These are phyloP conservation scores for Deinandra increscens DNA, from an alignment of 129 eudicot species.

Conservation along the genomic window DNA sequence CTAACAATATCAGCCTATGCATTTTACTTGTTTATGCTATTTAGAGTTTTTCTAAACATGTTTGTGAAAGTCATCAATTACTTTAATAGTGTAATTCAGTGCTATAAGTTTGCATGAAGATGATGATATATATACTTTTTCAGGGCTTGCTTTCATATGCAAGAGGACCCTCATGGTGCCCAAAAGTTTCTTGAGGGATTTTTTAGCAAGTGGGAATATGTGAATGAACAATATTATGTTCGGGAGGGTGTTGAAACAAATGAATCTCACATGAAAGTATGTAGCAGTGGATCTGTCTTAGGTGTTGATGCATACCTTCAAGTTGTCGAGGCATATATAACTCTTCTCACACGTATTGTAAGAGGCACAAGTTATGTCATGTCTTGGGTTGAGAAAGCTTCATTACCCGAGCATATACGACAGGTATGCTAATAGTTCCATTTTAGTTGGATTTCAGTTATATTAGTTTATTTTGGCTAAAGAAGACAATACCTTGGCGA, in stretches of 20 bases:
- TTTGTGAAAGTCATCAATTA: neutral
- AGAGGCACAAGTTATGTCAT: constrained; percentile 45
- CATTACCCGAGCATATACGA: constrained; percentile 64
- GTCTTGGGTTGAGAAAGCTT: constrained; percentile 83
- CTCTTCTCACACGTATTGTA: constrained; percentile 46
- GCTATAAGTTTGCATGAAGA: neutral
- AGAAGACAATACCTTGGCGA: neutral
- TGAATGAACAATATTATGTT: constrained; percentile 45
- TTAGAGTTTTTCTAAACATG: neutral
- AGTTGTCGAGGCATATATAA: constrained; percentile 81
- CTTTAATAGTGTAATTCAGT: neutral
- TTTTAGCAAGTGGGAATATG: constrained; percentile 66
- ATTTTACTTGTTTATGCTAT: neutral
- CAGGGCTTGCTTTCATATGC: constrained; percentile 75
- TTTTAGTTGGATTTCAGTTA: neutral
- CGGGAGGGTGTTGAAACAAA: constrained; percentile 23
- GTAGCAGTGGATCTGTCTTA: constrained; percentile 30
- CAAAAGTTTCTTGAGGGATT: constrained; percentile 68
- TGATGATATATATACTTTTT: neutral
- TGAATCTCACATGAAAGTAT: constrained; percentile 26
- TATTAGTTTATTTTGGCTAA: neutral
- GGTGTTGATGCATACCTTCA: constrained; percentile 62
- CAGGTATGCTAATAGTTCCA: constrained; percentile 49
- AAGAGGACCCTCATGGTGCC: constrained; percentile 48
- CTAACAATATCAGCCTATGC: neutral